A percentile compares a stretch with the other conserved stretches of the same genome.
These are phyloP conservation scores for Raphanus raphanistrum DNA, from an alignment of 345 rosid species.

Conservation along the genomic window DNA sequence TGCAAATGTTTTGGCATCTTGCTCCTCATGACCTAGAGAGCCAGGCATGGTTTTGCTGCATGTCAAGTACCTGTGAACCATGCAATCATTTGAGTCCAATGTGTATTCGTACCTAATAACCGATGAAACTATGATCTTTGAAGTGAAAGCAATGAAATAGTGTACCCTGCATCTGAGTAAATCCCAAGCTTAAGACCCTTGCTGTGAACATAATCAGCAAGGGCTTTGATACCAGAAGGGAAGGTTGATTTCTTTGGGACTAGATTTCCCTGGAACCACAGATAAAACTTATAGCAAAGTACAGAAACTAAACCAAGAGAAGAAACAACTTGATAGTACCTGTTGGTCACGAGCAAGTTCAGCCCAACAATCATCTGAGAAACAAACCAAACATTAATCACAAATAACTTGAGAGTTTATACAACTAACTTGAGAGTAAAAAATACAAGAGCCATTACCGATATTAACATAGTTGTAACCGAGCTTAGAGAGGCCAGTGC, in stretches of 20 bases:
- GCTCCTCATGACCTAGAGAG: constrained; percentile 84
- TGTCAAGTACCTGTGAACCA: constrained; percentile 57
- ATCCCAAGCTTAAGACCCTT: constrained; percentile 93
- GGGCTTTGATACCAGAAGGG: constrained; percentile 80
- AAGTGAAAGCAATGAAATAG: background rate
- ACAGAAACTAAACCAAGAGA: background rate
- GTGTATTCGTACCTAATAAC: background rate
- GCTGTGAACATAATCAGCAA: constrained; percentile 79
- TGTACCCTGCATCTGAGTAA: constrained; percentile 87
- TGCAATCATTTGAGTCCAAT: background rate
- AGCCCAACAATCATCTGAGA: constrained; percentile 95
- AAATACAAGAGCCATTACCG: constrained; percentile 42
- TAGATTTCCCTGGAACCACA: constrained; percentile 58
- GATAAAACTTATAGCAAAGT: background rate
- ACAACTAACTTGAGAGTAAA: background rate
- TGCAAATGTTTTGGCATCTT: constrained; percentile 90
- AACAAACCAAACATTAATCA: constrained; percentile 10
- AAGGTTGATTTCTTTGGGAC: constrained; percentile 64
- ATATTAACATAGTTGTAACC: constrained; percentile 84
- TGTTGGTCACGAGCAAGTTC: constrained; percentile 66
- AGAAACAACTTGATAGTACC: constrained; percentile 37
- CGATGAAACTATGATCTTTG: background rate
- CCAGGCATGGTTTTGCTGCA: constrained; percentile 94
- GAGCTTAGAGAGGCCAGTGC: constrained; percentile 75
- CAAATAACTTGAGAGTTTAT: background rate